A percentile compares a stretch with the other conserved stretches of the same genome.
Evolutionary conservation across 352 stramenopile genomes (phyloP).

Genomic region (Globisporangium uncinulatum): DNA sequence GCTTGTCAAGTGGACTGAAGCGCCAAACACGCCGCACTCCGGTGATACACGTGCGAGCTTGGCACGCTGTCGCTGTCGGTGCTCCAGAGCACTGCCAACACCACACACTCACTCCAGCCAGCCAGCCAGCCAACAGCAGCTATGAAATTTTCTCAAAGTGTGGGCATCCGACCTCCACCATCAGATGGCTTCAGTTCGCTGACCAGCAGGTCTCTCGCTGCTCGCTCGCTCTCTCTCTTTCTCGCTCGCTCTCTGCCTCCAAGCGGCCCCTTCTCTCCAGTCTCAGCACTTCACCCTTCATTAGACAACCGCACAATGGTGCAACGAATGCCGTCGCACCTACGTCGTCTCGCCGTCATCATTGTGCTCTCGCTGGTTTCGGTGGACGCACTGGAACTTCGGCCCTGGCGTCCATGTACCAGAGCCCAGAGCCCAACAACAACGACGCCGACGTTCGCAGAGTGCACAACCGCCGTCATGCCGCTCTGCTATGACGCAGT

Average conservation of each 20-base stretch:
- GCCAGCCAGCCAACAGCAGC: constrained; percentile 1
- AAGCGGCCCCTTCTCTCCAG: too few species aligned
- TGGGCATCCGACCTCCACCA: neutral
- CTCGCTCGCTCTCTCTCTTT: neutral
- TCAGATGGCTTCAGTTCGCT: constrained; percentile 3
- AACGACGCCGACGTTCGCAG: neutral
- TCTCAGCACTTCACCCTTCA: too few species aligned
- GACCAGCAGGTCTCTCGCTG: neutral
- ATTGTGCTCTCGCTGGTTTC: neutral
- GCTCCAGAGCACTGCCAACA: too few species aligned
- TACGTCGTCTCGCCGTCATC: neutral
- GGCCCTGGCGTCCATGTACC: constrained; percentile 2
- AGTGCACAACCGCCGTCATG: constrained; percentile 33
- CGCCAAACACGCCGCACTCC: too few species aligned
- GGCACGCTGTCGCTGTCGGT: too few species aligned
- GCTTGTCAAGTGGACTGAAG: too few species aligned
- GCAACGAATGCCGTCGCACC: neutral
- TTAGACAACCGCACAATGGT: neutral
- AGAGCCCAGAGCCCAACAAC: neutral
- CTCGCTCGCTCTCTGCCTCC: neutral
- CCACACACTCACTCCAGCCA: neutral
- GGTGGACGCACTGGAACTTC: constrained; percentile 2
- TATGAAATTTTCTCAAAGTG: neutral
- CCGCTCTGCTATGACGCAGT: constrained; percentile 44
- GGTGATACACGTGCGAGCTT: too few species aligned